Percentiles rank a stretch among this genome's conserved stretches.
Conservation (phyloP, 2,329 filamentous ascomycete species). For the Trichoderma atrobrunneum region DNA sequence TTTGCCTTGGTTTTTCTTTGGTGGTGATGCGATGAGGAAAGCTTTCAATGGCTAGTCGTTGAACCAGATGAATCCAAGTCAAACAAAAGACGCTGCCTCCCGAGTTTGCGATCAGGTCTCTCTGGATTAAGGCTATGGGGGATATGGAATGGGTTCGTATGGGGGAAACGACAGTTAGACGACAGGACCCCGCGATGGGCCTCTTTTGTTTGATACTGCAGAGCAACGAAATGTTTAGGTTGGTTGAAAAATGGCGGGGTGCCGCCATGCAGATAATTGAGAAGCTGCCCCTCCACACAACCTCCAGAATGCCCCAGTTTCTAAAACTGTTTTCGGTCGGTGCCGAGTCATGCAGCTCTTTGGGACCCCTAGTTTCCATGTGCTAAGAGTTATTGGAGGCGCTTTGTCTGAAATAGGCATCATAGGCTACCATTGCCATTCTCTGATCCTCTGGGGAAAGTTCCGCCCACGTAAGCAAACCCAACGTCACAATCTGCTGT, state of each 20-base stretch:
- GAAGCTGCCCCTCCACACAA: constrained; percentile 19
- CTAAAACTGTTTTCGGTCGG: constrained; percentile 10
- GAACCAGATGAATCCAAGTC: neutral
- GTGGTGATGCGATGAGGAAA: neutral
- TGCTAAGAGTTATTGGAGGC: neutral
- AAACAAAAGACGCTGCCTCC: neutral
- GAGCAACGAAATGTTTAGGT: neutral
- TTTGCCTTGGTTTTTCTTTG: no score
- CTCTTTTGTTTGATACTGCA: neutral
- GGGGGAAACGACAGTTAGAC: neutral
- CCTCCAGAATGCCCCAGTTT: neutral
- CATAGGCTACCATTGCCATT: neutral
- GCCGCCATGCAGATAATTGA: constrained; percentile 1
- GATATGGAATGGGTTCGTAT: neutral
- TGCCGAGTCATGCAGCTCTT: constrained; percentile 18
- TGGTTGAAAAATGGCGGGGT: constrained; percentile 3
- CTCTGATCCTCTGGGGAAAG: neutral
- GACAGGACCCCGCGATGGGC: neutral
- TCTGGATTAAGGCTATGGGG: neutral
- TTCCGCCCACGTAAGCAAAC: neutral
- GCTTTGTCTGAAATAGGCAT: neutral
- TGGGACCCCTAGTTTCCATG: neutral
- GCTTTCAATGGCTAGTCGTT: neutral
- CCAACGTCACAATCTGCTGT: neutral
- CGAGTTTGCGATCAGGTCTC: neutral